phyloP scores from a whole-genome alignment of 2,329 filamentous ascomycete genomes.

The Juglanconis juglandina region DNA sequence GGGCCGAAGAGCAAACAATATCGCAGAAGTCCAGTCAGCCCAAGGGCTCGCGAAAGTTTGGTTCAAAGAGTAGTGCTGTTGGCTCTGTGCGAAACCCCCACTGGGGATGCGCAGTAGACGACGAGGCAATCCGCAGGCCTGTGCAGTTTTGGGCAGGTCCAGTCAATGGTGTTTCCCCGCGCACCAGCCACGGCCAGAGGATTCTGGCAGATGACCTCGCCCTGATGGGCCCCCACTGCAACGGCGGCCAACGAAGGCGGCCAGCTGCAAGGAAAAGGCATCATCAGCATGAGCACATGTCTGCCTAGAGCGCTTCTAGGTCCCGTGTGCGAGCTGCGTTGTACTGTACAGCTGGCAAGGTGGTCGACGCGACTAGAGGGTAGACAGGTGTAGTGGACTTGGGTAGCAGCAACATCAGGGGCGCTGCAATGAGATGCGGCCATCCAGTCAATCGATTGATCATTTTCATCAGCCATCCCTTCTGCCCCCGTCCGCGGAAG shows the following conservation, averaged over 20 bases:
- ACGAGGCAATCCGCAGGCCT: not conserved
- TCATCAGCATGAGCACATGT: slow-evolving; percentile 9
- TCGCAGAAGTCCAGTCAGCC: not conserved
- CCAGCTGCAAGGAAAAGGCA: slow-evolving; percentile 9
- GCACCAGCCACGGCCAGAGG: slow-evolving; percentile 15
- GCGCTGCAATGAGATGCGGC: not conserved
- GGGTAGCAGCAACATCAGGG: not conserved
- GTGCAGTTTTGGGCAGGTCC: slow-evolving; percentile 15
- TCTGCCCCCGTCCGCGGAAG: not conserved
- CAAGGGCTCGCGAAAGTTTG: not conserved
- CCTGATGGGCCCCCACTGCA: slow-evolving; percentile 9
- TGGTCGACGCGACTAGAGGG: not conserved
- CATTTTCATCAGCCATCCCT: not conserved
- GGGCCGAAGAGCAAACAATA: not conserved
- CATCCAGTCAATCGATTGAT: not conserved
- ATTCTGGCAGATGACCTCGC: slow-evolving; percentile 17
- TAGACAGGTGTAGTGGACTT: not conserved
- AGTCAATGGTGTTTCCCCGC: not conserved
- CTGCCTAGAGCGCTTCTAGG: slow-evolving; percentile 4
- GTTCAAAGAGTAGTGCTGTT: not conserved
- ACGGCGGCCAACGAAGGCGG: slow-evolving; percentile 7
- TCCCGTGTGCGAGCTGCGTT: slow-evolving; percentile 1
- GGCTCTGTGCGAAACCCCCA: not conserved
- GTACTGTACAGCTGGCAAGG: slow-evolving; percentile 5
- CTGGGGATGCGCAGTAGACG: not conserved